phyloP scores from a whole-genome alignment of 2,329 filamentous ascomycete species.

The Cercospora sp. region DNA sequence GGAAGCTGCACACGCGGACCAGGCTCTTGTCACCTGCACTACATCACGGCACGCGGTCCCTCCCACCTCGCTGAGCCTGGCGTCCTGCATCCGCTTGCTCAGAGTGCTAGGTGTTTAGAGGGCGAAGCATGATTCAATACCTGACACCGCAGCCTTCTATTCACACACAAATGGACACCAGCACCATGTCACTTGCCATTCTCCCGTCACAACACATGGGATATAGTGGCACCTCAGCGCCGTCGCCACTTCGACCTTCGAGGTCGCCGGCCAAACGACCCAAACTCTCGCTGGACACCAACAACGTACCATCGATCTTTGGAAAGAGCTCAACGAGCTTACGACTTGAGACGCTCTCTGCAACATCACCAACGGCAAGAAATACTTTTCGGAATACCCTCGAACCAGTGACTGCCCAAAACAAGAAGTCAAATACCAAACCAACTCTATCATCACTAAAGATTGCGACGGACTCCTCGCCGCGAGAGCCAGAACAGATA shows the following conservation, averaged over 20 bases:
- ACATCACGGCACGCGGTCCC: slow-evolving; percentile 9
- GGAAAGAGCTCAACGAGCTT: slow-evolving; percentile 57
- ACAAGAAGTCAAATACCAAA: neutral
- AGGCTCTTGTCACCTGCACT: slow-evolving; percentile 1
- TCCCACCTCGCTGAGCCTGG: neutral
- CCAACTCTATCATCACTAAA: neutral
- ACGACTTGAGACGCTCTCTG: slow-evolving; percentile 54
- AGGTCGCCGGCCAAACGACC: slow-evolving; percentile 48
- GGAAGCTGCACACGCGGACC: slow-evolving; percentile 13
- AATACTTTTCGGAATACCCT: slow-evolving; percentile 65
- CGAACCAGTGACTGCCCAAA: slow-evolving; percentile 39
- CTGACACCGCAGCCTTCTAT: slow-evolving; percentile 33
- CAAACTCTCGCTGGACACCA: slow-evolving; percentile 62
- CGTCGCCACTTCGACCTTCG: slow-evolving; percentile 24
- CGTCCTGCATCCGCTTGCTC: neutral
- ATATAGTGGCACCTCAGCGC: slow-evolving; percentile 28
- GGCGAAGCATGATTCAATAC: slow-evolving; percentile 37
- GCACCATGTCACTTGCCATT: slow-evolving; percentile 50
- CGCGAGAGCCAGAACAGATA: neutral
- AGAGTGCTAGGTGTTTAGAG: neutral
- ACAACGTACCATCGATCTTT: slow-evolving; percentile 49
- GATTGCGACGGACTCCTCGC: neutral
- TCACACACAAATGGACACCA: slow-evolving; percentile 34
- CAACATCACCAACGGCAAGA: slow-evolving; percentile 60
- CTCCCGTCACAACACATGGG: slow-evolving; percentile 36